Evolutionary conservation across 1,284 basidiomycete genomes (phyloP).

Genomic region (Gomphus bonarii): DNA sequence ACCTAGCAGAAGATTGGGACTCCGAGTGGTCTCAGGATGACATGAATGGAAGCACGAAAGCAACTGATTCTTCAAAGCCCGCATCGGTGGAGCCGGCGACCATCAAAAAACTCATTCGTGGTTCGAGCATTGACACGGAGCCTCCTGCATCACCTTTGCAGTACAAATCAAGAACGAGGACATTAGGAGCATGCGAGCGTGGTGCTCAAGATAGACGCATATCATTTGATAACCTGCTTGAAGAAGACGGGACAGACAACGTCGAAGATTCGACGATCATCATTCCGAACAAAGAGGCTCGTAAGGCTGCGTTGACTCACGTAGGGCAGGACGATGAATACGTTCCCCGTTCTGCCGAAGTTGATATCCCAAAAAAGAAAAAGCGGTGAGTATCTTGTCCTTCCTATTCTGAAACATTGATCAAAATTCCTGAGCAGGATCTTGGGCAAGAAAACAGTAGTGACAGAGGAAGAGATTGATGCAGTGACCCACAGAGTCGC

Average conservation of each 20-base stretch:
- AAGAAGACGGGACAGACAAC: slow-evolving; percentile 1
- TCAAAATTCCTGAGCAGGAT: slow-evolving; percentile 21
- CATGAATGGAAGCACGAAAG: not conserved
- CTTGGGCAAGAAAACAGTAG: slow-evolving; percentile 30
- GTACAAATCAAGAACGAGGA: not conserved
- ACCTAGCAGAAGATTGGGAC: not conserved
- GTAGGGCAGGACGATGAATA: slow-evolving; percentile 17
- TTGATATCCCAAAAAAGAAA: slow-evolving; percentile 32
- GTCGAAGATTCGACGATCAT: slow-evolving; percentile 23
- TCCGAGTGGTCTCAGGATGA: not conserved
- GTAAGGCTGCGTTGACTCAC: slow-evolving; percentile 15
- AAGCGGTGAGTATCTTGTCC: slow-evolving; percentile 25
- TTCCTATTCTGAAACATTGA: not conserved
- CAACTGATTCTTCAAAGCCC: not conserved
- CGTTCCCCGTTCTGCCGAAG: slow-evolving; percentile 20
- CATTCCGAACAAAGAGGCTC: slow-evolving; percentile 23
- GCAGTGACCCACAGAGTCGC: slow-evolving; percentile 16
- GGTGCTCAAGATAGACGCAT: not conserved
- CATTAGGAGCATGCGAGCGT: not conserved
- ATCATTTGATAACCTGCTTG: slow-evolving; percentile 9
- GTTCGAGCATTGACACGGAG: not conserved
- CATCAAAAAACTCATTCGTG: not conserved
- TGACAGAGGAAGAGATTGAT: slow-evolving; percentile 35
- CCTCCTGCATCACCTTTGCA: not conserved
- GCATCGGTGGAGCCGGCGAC: not conserved